Evolutionary conservation across 1,284 basidiomycete species (phyloP).

Genomic region (Ceratobasidium sp.): DNA sequence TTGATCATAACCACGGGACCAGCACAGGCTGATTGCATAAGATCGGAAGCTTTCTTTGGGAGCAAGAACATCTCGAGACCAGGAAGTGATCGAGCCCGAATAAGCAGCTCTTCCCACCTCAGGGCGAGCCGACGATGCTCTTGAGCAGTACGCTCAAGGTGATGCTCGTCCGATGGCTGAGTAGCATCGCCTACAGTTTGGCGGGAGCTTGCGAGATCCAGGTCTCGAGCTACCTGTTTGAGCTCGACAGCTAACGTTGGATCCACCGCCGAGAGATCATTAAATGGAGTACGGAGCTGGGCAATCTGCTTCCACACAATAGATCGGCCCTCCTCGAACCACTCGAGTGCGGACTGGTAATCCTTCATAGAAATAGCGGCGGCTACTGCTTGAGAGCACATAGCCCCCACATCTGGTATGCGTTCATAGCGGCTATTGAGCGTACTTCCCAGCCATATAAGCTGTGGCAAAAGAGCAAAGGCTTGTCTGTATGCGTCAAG

Average conservation of each 20-base stretch:
- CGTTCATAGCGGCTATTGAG: background rate
- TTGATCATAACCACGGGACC: constrained; percentile 5
- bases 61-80: background rate
- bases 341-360: constrained; percentile 51
- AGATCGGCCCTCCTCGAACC: constrained; percentile 53
- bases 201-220: background rate
- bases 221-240: background rate
- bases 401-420: background rate
- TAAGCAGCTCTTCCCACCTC: background rate
- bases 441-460: constrained; percentile 10
- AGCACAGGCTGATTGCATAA: background rate
- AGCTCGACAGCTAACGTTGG: background rate
- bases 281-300: background rate
- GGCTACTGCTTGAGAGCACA: background rate
- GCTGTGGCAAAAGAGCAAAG: constrained; percentile 10
- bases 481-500: constrained; percentile 21
- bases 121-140: constrained; percentile 7
- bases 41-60: background rate
- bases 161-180: no score
- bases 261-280: background rate
- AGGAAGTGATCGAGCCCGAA: background rate
- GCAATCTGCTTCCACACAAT: background rate
- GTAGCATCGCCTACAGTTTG: no score
- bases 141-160: background rate
- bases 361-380: background rate